These are phyloP conservation scores for Begonia fuchsioides DNA, from an alignment of 306 rosid genomes.

Conservation along the genomic window DNA sequence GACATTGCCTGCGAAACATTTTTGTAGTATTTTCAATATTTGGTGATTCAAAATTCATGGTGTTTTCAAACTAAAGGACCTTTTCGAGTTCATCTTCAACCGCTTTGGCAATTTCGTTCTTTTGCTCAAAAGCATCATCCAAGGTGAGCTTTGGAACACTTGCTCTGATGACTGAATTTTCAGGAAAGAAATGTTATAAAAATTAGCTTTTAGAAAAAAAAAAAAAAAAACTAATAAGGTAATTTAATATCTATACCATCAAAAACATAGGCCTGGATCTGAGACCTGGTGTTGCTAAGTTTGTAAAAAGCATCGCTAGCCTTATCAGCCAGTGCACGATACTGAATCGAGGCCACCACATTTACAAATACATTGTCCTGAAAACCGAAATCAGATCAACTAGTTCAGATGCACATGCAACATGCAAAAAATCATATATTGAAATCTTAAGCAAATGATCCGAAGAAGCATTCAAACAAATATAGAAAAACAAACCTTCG, in stretches of 20 bases:
- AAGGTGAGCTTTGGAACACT: constrained; percentile 78
- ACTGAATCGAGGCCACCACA: constrained; percentile 88
- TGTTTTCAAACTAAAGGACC: constrained; percentile 16
- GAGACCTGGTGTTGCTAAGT: constrained; percentile 77
- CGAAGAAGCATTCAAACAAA: too few species aligned
- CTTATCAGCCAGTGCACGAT: constrained; percentile 66
- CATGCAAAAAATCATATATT: too few species aligned
- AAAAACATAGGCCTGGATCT: constrained; percentile 90
- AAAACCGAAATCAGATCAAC: constrained; percentile 4
- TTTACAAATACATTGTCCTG: constrained; percentile 93
- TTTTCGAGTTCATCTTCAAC: constrained; percentile 91
- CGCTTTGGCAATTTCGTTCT: constrained; percentile 80
- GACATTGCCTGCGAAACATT: constrained; percentile 71
- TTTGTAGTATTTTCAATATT: constrained; percentile 1
- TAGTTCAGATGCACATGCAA: too few species aligned
- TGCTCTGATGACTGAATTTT: constrained; percentile 57
- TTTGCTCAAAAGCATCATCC: constrained; percentile 93
- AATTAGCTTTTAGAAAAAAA: too few species aligned
- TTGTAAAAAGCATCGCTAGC: constrained; percentile 91
- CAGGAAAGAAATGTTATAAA: not conserved
- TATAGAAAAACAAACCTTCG: constrained; percentile 42
- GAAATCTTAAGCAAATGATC: too few species aligned
- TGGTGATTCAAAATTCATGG: too few species aligned
- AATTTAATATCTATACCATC: constrained; percentile 85
- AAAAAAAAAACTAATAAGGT: too few species aligned